Evolutionary conservation across 345 rosid genomes (phyloP), one percentile per base, ranked within the genome.

Genomic region (Triadica sebifera): DNA sequence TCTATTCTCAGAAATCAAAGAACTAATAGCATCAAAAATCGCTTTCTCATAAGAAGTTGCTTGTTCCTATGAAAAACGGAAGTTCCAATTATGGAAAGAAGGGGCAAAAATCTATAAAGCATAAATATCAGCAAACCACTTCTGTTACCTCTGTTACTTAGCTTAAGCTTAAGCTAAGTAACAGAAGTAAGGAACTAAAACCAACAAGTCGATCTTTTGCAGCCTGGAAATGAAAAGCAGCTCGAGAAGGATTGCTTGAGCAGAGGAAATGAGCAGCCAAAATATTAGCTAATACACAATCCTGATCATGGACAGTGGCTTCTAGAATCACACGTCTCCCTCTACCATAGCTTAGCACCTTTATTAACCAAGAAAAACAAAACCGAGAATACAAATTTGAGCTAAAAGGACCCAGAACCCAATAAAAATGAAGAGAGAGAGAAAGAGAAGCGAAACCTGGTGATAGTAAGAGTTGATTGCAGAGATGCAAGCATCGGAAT

Each of bases 341-440:
- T 81, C 88, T 89, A 41, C 98, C 97, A 77, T 84, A 87, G 67
- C 83, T 84, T 75, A 92, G 84, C 57, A 87, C 92, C 98, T 92
- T 86, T 0, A 71, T 71, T 7, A 70, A 50, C 50, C 24, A 57
- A 13, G 16, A 64, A 50, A 22, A 29, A 12, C 39, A 49, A 72
- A 50, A 25, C 10, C 39, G 22, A 69, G 20, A 22, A 37, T 65
- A 34, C 70, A 63, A 34, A n/a, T 8, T 64, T 7, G 9, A 29
- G 15, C 65, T n/a, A 55, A 5, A 50, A 11, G 39, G 8, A 75
- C 13, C 24, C 41, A 29, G 61, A 74, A 16, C 19, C 12, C 47
- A 4, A 5, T 17, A 20, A 38, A 51, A 63, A 24, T 3, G 61
- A 53, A 80, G 56, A 22, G 37, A 24, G 41, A 57, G 46, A 57